These are phyloP conservation scores for Aspergillus sp. DNA, from an alignment of 2,329 filamentous ascomycete genomes.

Conservation along the genomic window DNA sequence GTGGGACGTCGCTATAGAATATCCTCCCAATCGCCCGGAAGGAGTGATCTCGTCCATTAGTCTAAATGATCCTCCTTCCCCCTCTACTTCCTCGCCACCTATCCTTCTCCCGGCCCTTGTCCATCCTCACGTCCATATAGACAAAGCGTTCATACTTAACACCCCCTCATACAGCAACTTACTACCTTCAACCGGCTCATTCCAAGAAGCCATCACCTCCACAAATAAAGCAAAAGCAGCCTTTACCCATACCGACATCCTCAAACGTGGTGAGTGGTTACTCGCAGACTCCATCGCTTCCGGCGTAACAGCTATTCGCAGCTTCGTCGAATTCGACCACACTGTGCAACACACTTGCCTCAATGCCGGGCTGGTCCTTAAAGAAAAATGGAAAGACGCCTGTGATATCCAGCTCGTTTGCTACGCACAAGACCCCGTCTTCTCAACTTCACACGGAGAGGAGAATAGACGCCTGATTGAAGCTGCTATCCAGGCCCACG, in stretches of 20 bases:
- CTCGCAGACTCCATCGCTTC: slow-evolving; percentile 63
- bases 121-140: slow-evolving; percentile 72
- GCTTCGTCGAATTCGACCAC: slow-evolving; percentile 70
- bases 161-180: slow-evolving; percentile 56
- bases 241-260: slow-evolving; percentile 64
- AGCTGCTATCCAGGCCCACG: slow-evolving; percentile 39
- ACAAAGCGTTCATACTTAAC: slow-evolving; percentile 49
- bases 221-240: slow-evolving; percentile 61
- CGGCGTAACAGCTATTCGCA: slow-evolving; percentile 68
- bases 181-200: slow-evolving; percentile 59
- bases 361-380: slow-evolving; percentile 58
- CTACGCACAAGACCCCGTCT: slow-evolving; percentile 70
- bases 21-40: slow-evolving; percentile 7
- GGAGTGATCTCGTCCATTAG: slow-evolving; percentile 19
- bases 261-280: slow-evolving; percentile 63
- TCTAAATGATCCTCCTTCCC: slow-evolving; percentile 25
- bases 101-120: slow-evolving; percentile 59
- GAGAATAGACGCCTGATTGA: slow-evolving; percentile 54
- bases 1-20: slow-evolving; percentile 35
- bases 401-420: slow-evolving; percentile 67
- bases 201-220: slow-evolving; percentile 63
- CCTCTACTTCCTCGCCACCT: slow-evolving; percentile 23
- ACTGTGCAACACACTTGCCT: slow-evolving; percentile 60
- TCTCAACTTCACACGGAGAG: slow-evolving; percentile 55
- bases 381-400: slow-evolving; percentile 52